These are phyloP conservation scores for Orbilia quercus DNA, from an alignment of 2,329 filamentous ascomycete genomes.

Conservation along the genomic window DNA sequence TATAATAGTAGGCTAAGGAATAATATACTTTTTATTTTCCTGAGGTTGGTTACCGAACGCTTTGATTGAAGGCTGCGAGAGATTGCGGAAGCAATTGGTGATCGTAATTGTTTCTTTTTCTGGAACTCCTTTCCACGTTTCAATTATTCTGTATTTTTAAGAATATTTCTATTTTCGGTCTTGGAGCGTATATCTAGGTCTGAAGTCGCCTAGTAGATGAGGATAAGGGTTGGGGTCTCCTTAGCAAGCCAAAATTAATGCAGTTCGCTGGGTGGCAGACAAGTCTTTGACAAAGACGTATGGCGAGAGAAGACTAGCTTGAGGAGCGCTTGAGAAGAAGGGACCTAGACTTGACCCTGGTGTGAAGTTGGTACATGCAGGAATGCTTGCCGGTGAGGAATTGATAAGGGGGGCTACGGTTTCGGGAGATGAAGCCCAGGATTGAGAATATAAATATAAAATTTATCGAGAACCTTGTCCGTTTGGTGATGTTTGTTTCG, in stretches of 20 bases:
- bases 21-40: conserved; percentile 10
- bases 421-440: conserved; percentile 4
- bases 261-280: conserved; percentile 53
- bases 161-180: conserved; percentile 38
- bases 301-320: conserved; percentile 9
- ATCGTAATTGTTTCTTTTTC: conserved; percentile 51
- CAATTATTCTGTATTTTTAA: conserved; percentile 39
- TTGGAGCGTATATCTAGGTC: conserved; percentile 20
- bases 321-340: background rate
- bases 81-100: conserved; percentile 37
- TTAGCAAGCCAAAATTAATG: conserved; percentile 54
- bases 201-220: conserved; percentile 27
- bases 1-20: conserved; percentile 29
- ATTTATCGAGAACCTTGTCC: conserved; percentile 17
- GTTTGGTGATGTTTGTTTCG: conserved; percentile 51
- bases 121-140: conserved; percentile 36
- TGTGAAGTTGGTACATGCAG: conserved; percentile 35
- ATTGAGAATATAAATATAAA: conserved; percentile 1
- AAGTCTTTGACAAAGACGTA: conserved; percentile 35
- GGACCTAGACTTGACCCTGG: conserved; percentile 12
- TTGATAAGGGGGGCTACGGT: conserved; percentile 31
- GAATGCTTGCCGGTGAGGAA: conserved; percentile 16
- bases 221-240: conserved; percentile 2
- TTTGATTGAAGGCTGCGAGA: conserved; percentile 45
- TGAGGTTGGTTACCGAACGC: conserved; percentile 27